Evolutionary conservation across 495 filamentous ascomycete species (phyloP).

Genomic region (Annulohypoxylon maeteangense): DNA sequence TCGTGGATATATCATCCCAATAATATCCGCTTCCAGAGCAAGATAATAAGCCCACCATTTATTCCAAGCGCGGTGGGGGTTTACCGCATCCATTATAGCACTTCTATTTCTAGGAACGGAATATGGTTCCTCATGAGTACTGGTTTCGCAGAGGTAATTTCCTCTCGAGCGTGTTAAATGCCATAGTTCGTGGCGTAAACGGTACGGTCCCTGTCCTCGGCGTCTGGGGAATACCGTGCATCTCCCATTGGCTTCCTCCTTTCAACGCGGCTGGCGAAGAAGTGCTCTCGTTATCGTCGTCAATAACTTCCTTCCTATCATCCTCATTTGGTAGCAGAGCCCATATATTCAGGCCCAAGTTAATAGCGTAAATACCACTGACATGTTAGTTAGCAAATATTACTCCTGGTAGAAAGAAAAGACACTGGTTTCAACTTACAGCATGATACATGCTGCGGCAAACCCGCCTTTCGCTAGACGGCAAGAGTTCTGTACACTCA

Average conservation of each 20-base stretch:
- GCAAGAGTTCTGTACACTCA: conserved; percentile 72
- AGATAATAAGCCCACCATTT: conserved; percentile 28
- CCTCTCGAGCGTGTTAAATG: conserved; percentile 64
- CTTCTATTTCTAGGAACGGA: not conserved
- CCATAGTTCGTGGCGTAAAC: conserved; percentile 65
- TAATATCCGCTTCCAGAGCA: conserved; percentile 37
- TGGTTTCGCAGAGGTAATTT: conserved; percentile 55
- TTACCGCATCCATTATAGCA: conserved; percentile 9
- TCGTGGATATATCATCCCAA: conserved; percentile 17
- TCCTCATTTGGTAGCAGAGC: conserved; percentile 68
- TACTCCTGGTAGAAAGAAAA: conserved; percentile 10
- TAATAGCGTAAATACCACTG: conserved; percentile 65
- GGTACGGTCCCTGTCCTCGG: conserved; percentile 48
- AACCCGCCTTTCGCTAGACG: conserved; percentile 79
- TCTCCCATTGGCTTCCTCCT: conserved; percentile 50
- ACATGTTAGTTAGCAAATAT: not conserved
- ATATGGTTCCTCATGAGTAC: conserved; percentile 11
- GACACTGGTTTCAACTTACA: conserved; percentile 64
- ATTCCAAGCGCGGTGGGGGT: conserved; percentile 13
- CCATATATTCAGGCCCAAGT: conserved; percentile 67
- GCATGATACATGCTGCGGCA: conserved; percentile 73
- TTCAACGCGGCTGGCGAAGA: conserved; percentile 43
- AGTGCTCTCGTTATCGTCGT: conserved; percentile 49
- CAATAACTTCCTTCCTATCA: conserved; percentile 50
- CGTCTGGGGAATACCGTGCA: conserved; percentile 53